These are phyloP conservation scores for Leccinum uliginosum DNA, from an alignment of 768 basidiomycete species.

Conservation along the genomic window DNA sequence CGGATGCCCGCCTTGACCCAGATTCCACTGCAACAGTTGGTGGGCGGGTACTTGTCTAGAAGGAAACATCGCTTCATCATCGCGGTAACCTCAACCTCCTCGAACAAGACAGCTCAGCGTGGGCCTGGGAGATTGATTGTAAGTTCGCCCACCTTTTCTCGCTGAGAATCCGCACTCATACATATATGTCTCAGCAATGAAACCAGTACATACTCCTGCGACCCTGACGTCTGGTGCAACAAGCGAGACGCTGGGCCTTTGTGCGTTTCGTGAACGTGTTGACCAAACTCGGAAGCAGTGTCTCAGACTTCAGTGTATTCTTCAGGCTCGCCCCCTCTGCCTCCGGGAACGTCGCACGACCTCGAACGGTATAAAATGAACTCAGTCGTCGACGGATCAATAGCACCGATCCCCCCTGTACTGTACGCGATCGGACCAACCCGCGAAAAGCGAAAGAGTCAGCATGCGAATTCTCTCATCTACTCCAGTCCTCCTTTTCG, in stretches of 20 bases:
- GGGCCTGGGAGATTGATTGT: slow-evolving; percentile 81
- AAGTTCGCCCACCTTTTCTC: slow-evolving; percentile 24
- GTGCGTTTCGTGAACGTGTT: neutral
- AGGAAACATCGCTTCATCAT: neutral
- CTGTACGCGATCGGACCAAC: neutral
- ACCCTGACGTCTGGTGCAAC: no score
- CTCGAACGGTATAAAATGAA: slow-evolving; percentile 6
- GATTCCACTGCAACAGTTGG: slow-evolving; percentile 67
- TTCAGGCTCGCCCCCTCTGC: neutral
- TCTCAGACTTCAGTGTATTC: neutral
- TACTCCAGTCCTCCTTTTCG: slow-evolving; percentile 1
- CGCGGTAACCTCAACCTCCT: slow-evolving; percentile 48
- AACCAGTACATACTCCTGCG: no score
- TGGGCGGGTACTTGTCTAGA: neutral
- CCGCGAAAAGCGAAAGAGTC: neutral
- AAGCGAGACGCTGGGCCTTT: no score
- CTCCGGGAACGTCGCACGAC: neutral
- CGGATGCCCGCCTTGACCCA: slow-evolving; percentile 50
- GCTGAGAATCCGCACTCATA: neutral
- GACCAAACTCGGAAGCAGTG: neutral
- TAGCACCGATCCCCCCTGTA: neutral
- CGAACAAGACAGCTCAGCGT: slow-evolving; percentile 66
- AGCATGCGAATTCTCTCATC: slow-evolving; percentile 6
- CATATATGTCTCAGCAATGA: no score
- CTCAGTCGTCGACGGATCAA: neutral